Base-by-base conservation (phyloP, 1,284 basidiomycete species). In the Cutaneotrichosporon spelunceum region DNA sequence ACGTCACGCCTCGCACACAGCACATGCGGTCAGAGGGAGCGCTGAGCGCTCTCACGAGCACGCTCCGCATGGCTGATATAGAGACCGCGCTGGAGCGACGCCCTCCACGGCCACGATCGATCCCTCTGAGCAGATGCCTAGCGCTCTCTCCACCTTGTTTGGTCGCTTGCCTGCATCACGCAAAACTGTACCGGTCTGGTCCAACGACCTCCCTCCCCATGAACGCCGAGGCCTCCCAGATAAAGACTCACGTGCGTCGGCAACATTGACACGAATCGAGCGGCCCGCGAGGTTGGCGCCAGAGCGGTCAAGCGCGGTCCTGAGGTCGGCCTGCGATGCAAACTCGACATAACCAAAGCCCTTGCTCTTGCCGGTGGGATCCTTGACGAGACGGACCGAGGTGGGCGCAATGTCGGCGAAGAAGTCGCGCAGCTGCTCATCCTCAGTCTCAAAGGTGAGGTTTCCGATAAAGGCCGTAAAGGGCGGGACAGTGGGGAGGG, bases 271-370 rank as follows among this genome's bases (percentile, higher is more conserved):
- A 60, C 95, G 86, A 66, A 99, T 84, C 26, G 84, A 86, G 65
- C 96, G 85, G 50, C 89, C 90, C 34, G 86, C 86, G 56, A 99
- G 82, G 68, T 79, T 81, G 56, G 81, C 80, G 61, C 87, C 87
- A 39, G 74, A 71, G 61, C 85, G 87, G 42, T 81, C 79, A 33
- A 97, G 80, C 7, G 89, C 95, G 59, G 87, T 86, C 80, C 93
- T 93, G 66, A 98, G 82, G 49, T 86, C 87, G 42, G 93, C 90
- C 61, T 92, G 76, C 57, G 88, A 87, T 42, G 83, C 84, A 73
- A 98, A 99, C 77, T 99, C 95, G 66, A 98, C 87, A 76, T 99
- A 99, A 34, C 95, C 96, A 79, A 97, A 99, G 1, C 96, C 96
- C 79, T 97, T 98, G 34, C 93, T 90, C 77, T 93, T 93, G 59